Evolutionary conservation across 2,329 filamentous ascomycete genomes (phyloP).

Genomic region (Paraphoma chrysanthemicola): DNA sequence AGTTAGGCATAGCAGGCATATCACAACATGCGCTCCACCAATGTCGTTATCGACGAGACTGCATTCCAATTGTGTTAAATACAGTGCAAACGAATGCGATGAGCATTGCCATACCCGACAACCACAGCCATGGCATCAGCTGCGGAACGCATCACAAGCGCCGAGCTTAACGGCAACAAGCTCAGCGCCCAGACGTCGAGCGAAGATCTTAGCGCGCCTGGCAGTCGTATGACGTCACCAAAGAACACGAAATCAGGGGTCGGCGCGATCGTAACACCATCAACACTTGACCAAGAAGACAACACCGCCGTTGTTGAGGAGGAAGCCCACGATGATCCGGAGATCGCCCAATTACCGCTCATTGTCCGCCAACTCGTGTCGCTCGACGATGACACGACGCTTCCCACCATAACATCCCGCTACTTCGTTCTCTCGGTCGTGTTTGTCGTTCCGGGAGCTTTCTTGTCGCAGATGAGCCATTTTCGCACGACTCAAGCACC

Average conservation of each 20-base stretch:
- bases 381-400: constrained; percentile 62
- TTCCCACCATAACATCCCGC: constrained; percentile 66
- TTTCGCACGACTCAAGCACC: constrained; percentile 65
- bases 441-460: constrained; percentile 65
- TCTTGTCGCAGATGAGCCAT: constrained; percentile 63
- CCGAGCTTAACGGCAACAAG: constrained; percentile 17
- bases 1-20: constrained; percentile 1
- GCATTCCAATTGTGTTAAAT: not conserved
- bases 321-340: constrained; percentile 26
- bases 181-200: constrained; percentile 13
- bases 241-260: constrained; percentile 3
- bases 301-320: constrained; percentile 16
- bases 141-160: constrained; percentile 3
- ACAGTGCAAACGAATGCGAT: not conserved
- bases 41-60: constrained; percentile 3
- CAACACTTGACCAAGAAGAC: constrained; percentile 9
- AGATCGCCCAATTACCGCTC: constrained; percentile 57
- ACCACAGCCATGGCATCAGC: constrained; percentile 1
- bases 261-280: constrained; percentile 5
- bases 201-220: constrained; percentile 15
- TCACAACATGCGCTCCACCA: constrained; percentile 6
- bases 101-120: too few species aligned
- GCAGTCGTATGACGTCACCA: constrained; percentile 6
- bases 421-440: constrained; percentile 64
- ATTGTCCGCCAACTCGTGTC: constrained; percentile 65